Evolutionary conservation across 2,329 filamentous ascomycete genomes (phyloP).

Genomic region (Cladosporium sp.): DNA sequence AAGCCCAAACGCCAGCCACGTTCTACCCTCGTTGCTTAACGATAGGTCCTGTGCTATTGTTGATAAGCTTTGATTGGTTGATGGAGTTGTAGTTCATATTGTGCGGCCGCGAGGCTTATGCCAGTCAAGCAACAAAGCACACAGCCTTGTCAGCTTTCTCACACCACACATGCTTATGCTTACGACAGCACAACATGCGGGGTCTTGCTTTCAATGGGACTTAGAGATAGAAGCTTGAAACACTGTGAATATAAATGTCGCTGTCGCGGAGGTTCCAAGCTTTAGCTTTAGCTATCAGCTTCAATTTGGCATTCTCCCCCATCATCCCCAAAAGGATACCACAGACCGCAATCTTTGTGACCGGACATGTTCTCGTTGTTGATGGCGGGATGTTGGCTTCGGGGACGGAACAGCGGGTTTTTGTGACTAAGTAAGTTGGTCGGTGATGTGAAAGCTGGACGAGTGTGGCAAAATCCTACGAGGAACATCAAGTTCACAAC

Average conservation of each 20-base stretch:
- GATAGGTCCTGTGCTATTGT: too few relatives aligned
- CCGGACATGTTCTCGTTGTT: slow-evolving; percentile 22
- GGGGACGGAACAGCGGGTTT: not conserved
- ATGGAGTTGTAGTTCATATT: not conserved
- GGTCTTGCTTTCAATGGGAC: not conserved
- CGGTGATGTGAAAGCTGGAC: not conserved
- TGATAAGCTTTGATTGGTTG: not conserved
- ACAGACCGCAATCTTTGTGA: slow-evolving; percentile 21
- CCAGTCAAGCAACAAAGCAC: not conserved
- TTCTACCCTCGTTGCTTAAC: too few relatives aligned
- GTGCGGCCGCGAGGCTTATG: not conserved
- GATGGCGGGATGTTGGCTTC: slow-evolving; percentile 4
- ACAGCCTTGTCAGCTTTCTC: not conserved
- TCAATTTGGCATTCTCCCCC: not conserved
- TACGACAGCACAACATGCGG: not conserved
- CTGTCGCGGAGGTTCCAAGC: too few relatives aligned
- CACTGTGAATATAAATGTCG: not conserved
- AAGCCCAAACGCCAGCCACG: not conserved
- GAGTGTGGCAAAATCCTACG: not conserved
- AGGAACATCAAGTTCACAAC: too few relatives aligned
- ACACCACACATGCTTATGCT: not conserved
- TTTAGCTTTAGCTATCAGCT: not conserved
- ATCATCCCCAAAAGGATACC: not conserved
- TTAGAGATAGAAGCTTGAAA: not conserved
- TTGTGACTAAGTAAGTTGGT: too few relatives aligned